Percentiles rank a stretch among this genome's conserved stretches.
Conservation (phyloP, 2,329 filamentous ascomycete species). For the Alternaria ventricosa region DNA sequence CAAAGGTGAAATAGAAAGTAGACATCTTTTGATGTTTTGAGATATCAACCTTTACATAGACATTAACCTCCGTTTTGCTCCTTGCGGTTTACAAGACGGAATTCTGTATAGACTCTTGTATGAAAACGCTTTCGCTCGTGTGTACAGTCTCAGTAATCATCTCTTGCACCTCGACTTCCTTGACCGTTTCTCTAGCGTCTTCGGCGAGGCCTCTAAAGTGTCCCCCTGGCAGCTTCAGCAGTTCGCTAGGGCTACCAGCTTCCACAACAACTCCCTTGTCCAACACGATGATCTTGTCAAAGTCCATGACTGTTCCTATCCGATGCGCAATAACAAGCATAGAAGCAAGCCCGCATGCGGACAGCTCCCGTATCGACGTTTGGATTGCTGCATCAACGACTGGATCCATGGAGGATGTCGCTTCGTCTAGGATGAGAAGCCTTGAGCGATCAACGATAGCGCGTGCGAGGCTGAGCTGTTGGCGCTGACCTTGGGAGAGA, state of each 20-base stretch:
- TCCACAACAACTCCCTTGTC: background rate
- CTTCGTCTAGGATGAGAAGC: slow-evolving; percentile 65
- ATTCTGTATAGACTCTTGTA: too few relatives aligned
- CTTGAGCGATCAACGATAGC: slow-evolving; percentile 59
- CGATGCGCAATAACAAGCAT: slow-evolving; percentile 7
- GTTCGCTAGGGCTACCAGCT: background rate
- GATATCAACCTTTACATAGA: too few relatives aligned
- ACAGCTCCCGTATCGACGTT: slow-evolving; percentile 6
- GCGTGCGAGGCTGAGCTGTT: slow-evolving; percentile 63
- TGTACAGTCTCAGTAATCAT: too few relatives aligned
- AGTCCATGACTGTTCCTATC: background rate
- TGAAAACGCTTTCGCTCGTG: too few relatives aligned
- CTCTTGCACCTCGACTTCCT: too few relatives aligned
- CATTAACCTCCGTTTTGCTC: too few relatives aligned
- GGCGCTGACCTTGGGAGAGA: slow-evolving; percentile 75
- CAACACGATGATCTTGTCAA: background rate
- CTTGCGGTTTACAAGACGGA: too few relatives aligned
- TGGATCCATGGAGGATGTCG: slow-evolving; percentile 25
- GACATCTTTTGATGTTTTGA: too few relatives aligned
- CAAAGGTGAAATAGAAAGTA: too few relatives aligned
- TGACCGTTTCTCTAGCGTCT: background rate
- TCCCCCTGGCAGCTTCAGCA: background rate
- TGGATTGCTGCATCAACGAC: slow-evolving; percentile 6
- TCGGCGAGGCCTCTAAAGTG: background rate
- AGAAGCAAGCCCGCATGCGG: slow-evolving; percentile 13